Evolutionary conservation across 345 rosid genomes (phyloP).

Genomic region (Hypericum perforatum): DNA sequence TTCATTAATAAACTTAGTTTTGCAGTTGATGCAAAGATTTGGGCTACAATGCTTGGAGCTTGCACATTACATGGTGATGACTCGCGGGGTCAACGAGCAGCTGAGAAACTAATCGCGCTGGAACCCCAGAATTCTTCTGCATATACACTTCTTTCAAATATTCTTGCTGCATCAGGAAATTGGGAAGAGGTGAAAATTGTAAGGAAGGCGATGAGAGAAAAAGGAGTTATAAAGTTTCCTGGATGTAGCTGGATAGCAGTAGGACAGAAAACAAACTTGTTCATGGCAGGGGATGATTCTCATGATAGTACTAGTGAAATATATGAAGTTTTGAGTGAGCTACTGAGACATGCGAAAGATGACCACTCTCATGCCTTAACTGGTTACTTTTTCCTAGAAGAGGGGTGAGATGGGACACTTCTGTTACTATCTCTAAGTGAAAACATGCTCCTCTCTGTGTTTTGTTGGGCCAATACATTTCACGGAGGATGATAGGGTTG

Average conservation of each 20-base stretch:
- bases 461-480: too few species aligned
- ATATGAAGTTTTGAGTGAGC: conserved; percentile 29
- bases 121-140: conserved; percentile 77
- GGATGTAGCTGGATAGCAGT: conserved; percentile 82
- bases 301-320: conserved; percentile 39
- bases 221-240: conserved; percentile 65
- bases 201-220: conserved; percentile 72
- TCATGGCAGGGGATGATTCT: conserved; percentile 68
- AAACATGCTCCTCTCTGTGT: too few species aligned
- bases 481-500: too few species aligned
- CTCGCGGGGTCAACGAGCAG: conserved; percentile 49
- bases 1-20: conserved; percentile 48
- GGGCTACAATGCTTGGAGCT: conserved; percentile 88
- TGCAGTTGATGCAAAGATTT: conserved; percentile 63
- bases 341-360: too few species aligned
- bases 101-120: conserved; percentile 61
- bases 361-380: too few species aligned
- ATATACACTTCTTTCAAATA: conserved; percentile 75
- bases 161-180: conserved; percentile 70
- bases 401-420: too few species aligned
- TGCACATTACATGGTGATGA: conserved; percentile 84
- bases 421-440: too few species aligned
- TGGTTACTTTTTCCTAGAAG: too few species aligned
- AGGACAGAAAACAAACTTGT: conserved; percentile 44
- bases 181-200: conserved; percentile 63